phyloP scores from a whole-genome alignment of 2,329 filamentous ascomycete species.

The Apiospora aurea region DNA sequence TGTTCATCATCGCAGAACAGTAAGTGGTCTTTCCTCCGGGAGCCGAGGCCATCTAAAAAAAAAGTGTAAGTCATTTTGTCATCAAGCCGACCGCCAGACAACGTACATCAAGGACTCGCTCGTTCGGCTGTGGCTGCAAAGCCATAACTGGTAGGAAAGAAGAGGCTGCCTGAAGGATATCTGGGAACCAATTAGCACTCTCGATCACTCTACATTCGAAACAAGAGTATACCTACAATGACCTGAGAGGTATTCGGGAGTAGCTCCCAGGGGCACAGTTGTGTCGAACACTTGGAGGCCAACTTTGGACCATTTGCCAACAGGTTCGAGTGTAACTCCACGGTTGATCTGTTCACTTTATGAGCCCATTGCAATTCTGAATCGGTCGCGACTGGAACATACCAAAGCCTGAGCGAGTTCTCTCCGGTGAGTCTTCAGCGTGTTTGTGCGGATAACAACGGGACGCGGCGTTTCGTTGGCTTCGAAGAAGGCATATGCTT shows the following conservation, averaged over 20 bases:
- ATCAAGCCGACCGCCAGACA: background rate
- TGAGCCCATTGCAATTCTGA: background rate
- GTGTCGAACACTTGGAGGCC: slow-evolving; percentile 96
- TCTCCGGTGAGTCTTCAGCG: slow-evolving; percentile 75
- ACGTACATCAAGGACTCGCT: slow-evolving; percentile 21
- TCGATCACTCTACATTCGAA: background rate
- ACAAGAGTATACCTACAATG: slow-evolving; percentile 59
- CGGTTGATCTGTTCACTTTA: slow-evolving; percentile 72
- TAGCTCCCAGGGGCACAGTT: slow-evolving; percentile 74
- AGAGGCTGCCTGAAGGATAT: slow-evolving; percentile 95
- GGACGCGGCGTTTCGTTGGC: slow-evolving; percentile 95
- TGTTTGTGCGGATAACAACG: slow-evolving; percentile 96
- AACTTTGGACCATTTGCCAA: slow-evolving; percentile 99
- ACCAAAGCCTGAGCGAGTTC: slow-evolving; percentile 88
- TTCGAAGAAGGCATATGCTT: slow-evolving; percentile 98
- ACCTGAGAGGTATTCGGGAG: slow-evolving; percentile 94
- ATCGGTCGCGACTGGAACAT: slow-evolving; percentile 35
- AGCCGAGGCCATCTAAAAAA: slow-evolving; percentile 76
- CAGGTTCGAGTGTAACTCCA: slow-evolving; percentile 93
- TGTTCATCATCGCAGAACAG: slow-evolving; percentile 96
- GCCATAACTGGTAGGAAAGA: slow-evolving; percentile 99
- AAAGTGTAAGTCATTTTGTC: background rate
- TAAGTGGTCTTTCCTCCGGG: slow-evolving; percentile 90
- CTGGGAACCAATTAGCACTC: background rate
- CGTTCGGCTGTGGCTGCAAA: slow-evolving; percentile 35